These are phyloP conservation scores for Solanum chaucha DNA, from an alignment of 257 asterid genomes.

Conservation along the genomic window DNA sequence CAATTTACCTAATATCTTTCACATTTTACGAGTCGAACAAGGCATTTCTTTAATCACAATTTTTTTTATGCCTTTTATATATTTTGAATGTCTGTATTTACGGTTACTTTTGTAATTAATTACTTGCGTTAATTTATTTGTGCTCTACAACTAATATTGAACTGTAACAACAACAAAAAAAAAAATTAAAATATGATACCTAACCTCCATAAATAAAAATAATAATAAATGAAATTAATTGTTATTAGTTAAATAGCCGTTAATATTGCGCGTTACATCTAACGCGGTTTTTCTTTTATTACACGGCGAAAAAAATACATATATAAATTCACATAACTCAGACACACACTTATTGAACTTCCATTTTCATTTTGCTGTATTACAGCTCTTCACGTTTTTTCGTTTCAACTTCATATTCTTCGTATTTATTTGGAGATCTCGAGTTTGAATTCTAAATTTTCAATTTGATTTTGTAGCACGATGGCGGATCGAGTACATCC, in stretches of 20 bases:
- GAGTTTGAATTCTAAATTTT: not conserved
- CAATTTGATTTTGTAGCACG: accelerated
- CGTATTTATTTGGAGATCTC: accelerated
- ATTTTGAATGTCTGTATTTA: not conserved
- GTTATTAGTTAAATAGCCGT: not conserved
- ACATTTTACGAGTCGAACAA: not conserved
- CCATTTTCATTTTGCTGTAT: not conserved
- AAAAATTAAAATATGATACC: not conserved
- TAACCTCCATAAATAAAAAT: not conserved
- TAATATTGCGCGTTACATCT: not conserved
- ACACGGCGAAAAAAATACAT: not conserved
- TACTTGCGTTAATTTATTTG: not conserved
- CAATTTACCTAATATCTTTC: not conserved
- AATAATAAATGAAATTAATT: not conserved
- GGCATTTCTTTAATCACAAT: not conserved
- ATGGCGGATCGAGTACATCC: slow-evolving; percentile 15
- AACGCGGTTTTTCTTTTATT: not conserved
- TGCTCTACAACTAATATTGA: not conserved
- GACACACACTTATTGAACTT: not conserved
- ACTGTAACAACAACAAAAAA: not conserved
- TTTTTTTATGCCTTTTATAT: not conserved
- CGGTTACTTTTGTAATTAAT: not conserved
- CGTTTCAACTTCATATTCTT: not conserved
- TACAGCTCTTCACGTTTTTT: not conserved
- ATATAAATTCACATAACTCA: not conserved